Evolutionary conservation across 371 early-diverging fungal species (phyloP), one percentile per base, ranked within the genome.

Genomic region (Umbelopsis sp.): DNA sequence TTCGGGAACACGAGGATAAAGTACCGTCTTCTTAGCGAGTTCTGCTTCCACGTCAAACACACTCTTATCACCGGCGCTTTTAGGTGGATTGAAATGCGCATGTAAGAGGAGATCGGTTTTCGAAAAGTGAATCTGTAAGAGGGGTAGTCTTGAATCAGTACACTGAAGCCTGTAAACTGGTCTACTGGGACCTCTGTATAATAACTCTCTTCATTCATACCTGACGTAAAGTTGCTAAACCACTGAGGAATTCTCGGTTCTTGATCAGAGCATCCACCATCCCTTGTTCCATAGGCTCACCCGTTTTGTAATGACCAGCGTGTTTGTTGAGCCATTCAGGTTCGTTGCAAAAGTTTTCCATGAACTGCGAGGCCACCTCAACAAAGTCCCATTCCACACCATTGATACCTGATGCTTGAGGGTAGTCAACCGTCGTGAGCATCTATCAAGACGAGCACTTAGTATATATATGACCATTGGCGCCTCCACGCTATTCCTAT

Each of bases 281-380:
- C 10, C 86, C 89, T 62, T 76, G 45, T 14, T 89, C 89, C 86
- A 90, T 87, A 0, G 82, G 62, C n/a, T 84, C 85, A 0, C 80
- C 79, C 2, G 89, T 82, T 71, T 87, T 80, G 73, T 87, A 82
- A 69, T 90, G 89, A 9, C 78, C 82, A 8, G 88, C 79, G 50
- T 87, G 70, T 16, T 77, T 78, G 20, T 78, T 67, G 24, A 90
- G 70, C 89, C 88, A 88, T 45, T 80, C 81, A 6, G 83, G 80
- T 50, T 90, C 90, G 57, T 80, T 84, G 18, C 85, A 82, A 74
- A 88, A 90, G 81, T 90, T 90, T 67, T 90, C 90, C 90, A 90
- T 90, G 45, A 90, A 90, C 69, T 90, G 90, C 0, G 88, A 87
- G 1, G 90, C 90, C 1, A 90, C 88, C 71, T 85, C 86, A 0